Evolutionary conservation across 1,284 basidiomycete species (phyloP).

Genomic region (Gomphus bonarii): DNA sequence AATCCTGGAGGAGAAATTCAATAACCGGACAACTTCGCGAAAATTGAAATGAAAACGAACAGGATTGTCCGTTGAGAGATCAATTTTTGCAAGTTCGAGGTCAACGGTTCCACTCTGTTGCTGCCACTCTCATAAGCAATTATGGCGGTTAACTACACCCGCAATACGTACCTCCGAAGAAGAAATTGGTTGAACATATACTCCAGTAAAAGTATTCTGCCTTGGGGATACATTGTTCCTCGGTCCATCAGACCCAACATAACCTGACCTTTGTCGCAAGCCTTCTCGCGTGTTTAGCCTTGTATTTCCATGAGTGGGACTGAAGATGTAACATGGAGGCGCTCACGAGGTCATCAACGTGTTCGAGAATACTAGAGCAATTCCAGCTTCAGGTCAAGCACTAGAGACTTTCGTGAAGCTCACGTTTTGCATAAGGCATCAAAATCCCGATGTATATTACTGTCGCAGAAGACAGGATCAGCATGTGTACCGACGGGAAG

Average conservation of each 20-base stretch:
- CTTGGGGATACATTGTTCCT: background rate
- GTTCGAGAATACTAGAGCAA: background rate
- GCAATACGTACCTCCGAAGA: background rate
- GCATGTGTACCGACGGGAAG: too few species aligned
- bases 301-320: background rate
- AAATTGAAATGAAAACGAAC: background rate
- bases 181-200: background rate
- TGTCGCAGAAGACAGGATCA: too few species aligned
- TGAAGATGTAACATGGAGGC: background rate
- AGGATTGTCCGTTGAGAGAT: background rate
- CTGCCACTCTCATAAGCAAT: background rate
- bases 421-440: too few species aligned
- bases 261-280: background rate
- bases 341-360: background rate
- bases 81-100: background rate
- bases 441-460: too few species aligned
- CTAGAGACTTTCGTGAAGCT: too few species aligned
- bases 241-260: background rate
- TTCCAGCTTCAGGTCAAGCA: too few species aligned
- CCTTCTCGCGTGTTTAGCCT: background rate
- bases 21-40: too few species aligned
- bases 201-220: background rate
- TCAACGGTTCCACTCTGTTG: background rate
- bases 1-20: too few species aligned
- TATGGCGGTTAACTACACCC: background rate